Base-by-base conservation (phyloP, 2,329 filamentous ascomycete genomes). In the Fusarium virguliforme region DNA sequence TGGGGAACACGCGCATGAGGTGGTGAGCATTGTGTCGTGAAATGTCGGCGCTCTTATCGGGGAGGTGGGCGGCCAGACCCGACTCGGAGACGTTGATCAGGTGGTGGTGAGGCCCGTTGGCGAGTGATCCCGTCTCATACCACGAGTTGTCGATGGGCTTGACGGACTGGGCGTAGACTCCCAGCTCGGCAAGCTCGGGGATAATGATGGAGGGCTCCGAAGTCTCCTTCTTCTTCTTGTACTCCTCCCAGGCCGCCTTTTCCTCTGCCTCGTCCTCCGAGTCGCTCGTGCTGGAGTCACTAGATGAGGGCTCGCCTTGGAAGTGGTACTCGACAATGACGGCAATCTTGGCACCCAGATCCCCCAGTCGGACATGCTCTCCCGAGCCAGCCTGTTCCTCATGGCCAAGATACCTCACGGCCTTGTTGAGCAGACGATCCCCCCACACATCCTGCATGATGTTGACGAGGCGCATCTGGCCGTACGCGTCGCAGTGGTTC, bases 1-100 rank as follows among this genome's bases (percentile, higher is more conserved):
- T 92, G 38, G 90, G 90, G 70, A 84, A 92, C 2, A 92, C 90
- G 4, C 90, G 87, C 90, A 92, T 92, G n/a, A 92, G 83, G 65
- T 91, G 89, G 22, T 85, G 81, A 1, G 89, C 82, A 68, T 92
- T 92, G 81, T 92, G 90, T 0, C 77, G 76, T 1, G 87, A 81
- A 59, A 92, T 90, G 8, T 68, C 54, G 35, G 84, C 83, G 13
- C 81, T 74, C 50, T 81, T 82, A 1, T 76, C 77, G 1, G 87
- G 85, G 62, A 92, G 80, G 60, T 89, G 84, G 2, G 81, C 75
- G 4, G 82, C 79, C 1, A 92, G 81, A 0, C 88, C 88, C 1
- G 85, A 86, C 77, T 92, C 90, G 3, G 90, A 92, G 4, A 92
- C 85, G 74, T 93, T 92, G 84, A 91, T 90, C 68, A 91, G 85